phyloP scores from a whole-genome alignment of 2,329 filamentous ascomycete genomes.

The Pseudopyricularia javanii region DNA sequence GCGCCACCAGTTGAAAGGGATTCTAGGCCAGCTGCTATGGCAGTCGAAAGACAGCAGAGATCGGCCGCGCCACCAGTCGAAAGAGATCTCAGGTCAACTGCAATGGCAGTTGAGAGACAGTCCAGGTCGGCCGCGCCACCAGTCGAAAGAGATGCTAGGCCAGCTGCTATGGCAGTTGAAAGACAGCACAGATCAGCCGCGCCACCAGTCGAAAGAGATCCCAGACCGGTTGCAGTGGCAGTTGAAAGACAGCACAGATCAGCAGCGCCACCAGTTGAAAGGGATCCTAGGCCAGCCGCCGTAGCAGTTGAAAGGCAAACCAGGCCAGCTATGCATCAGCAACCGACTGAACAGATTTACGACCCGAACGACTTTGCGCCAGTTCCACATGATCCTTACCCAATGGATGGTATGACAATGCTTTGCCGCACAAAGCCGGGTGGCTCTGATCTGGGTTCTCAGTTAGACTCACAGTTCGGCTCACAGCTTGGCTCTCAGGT shows the following conservation, averaged over 20 bases:
- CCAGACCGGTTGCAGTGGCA: slow-evolving; percentile 2
- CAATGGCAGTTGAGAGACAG: background rate
- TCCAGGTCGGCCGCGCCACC: background rate
- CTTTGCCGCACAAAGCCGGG: slow-evolving; percentile 58
- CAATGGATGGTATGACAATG: slow-evolving; percentile 94
- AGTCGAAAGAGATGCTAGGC: slow-evolving; percentile 7
- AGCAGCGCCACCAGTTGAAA: slow-evolving; percentile 12
- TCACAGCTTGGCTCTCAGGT: slow-evolving; percentile 32
- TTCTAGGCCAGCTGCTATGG: slow-evolving; percentile 6
- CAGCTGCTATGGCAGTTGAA: no score
- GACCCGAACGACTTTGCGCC: slow-evolving; percentile 49
- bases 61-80: background rate
- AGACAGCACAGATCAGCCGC: slow-evolving; percentile 6
- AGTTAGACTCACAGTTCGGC: slow-evolving; percentile 31
- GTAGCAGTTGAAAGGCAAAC: slow-evolving; percentile 11
- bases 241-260: background rate
- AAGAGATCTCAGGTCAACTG: slow-evolving; percentile 9
- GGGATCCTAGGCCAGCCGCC: slow-evolving; percentile 5
- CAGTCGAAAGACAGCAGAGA: background rate
- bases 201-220: slow-evolving; percentile 8
- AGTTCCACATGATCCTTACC: slow-evolving; percentile 86
- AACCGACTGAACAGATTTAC: slow-evolving; percentile 20
- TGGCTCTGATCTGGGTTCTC: slow-evolving; percentile 11
- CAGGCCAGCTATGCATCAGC: slow-evolving; percentile 5
- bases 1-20: slow-evolving; percentile 11